Base-by-base conservation (phyloP, 2,329 filamentous ascomycete genomes). In the Endoconidiophora laricicola region DNA sequence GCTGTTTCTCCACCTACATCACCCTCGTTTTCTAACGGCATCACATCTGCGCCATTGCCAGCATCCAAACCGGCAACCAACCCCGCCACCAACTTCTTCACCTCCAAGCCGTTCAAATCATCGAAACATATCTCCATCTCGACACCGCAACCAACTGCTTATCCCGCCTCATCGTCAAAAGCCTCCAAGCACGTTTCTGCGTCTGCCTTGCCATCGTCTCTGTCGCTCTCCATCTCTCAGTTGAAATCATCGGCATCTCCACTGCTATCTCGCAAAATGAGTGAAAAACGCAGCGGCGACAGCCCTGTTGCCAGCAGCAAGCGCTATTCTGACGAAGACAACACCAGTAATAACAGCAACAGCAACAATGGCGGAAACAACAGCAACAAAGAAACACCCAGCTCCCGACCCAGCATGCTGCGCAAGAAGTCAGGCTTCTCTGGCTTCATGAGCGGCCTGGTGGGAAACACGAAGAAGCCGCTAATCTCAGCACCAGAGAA, bases 401-500 rank as follows among this genome's bases (percentile, higher is more conserved):
- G 24, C 6, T 24, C 39, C 7, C 47, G 78, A 60, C 68, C 71
- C 14, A 67, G 71, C 53, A 69, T 80, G 54, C 65, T 80, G 54
- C 76, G 85, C 60, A 93, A 93, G 69, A 94, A 93, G 69, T 84
- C 83, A 47, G 86, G 85, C 52, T 86, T 94, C 61, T 87, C 85
- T 14, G 85, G 81, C 57, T 87, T 94, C 60, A 80, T 94, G 70
- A 90, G 81, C 63, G 90, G 81, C 62, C 62, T 81, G 54, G 79
- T 93, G 53, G 83, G 85, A 56, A 90, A 87, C 36, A 87, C 85
- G 48, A 85, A 88, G 65, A 86, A 87, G 56, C 86, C 91, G 44
- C 79, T 90, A 64, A 98, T 98, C 59, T 96, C 91, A n/a, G 86
- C 87, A 37, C 91, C 91, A 49, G 88, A 94, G 65, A 96, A 98